A percentile compares a stretch with the other conserved stretches of the same genome.
phyloP scores from a whole-genome alignment of 2,329 filamentous ascomycete genomes.

The Neonectria magnoliae region DNA sequence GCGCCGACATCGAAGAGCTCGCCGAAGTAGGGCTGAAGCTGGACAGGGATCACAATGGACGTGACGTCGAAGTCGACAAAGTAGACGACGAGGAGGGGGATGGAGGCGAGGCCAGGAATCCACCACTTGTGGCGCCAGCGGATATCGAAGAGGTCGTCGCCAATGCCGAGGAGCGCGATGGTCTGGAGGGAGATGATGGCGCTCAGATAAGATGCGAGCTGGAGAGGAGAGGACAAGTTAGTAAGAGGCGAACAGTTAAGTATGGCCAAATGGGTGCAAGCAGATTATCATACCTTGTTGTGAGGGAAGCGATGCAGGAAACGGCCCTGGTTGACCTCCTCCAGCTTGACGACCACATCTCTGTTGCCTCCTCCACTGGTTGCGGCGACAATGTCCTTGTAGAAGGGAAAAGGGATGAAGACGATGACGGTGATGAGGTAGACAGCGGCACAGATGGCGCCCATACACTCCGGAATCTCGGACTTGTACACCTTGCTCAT shows the following conservation, averaged over 20 bases:
- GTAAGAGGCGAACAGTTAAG: background rate
- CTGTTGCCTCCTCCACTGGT: conserved; percentile 94
- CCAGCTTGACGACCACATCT: conserved; percentile 80
- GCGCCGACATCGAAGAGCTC: conserved; percentile 83
- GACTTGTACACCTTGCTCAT: conserved; percentile 75
- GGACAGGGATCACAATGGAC: conserved; percentile 89
- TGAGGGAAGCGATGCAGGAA: conserved; percentile 93
- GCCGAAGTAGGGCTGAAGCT: conserved; percentile 85
- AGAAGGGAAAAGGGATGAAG: conserved; percentile 97
- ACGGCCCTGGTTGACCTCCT: conserved; percentile 81
- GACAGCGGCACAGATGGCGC: conserved; percentile 89
- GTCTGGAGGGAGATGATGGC: conserved; percentile 93
- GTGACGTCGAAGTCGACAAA: conserved; percentile 99
- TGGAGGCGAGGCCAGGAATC: conserved; percentile 92
- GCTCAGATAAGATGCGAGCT: conserved; percentile 95
- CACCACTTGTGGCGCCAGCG: conserved; percentile 99
- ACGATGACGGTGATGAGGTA: conserved; percentile 89
- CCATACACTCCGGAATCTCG: conserved; percentile 96
- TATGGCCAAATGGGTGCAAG: background rate
- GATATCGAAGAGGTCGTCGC: conserved; percentile 97
- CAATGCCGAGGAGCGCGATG: conserved; percentile 89
- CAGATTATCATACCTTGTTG: conserved; percentile 74
- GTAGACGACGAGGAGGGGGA: conserved; percentile 95
- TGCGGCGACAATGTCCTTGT: conserved; percentile 95
- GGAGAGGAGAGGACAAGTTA: conserved; percentile 12